phyloP scores from a whole-genome alignment of 768 basidiomycete genomes.

The Lactarius vividus region DNA sequence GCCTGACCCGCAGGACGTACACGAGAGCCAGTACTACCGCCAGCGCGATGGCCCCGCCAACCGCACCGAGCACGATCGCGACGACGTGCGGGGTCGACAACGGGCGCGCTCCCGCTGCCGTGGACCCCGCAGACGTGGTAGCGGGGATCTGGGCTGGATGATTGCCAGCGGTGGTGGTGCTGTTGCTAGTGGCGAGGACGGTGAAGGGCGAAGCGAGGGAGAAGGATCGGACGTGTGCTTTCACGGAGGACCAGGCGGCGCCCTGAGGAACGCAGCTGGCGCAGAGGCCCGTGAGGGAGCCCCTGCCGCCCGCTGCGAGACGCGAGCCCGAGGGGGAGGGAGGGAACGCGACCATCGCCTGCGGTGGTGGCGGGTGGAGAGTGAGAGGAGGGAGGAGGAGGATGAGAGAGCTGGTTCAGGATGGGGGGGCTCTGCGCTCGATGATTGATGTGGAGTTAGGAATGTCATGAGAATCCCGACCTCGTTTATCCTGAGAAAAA shows the following conservation, averaged over 20 bases:
- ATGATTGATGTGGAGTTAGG: neutral
- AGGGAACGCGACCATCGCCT: slow-evolving; percentile 18
- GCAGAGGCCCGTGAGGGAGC: neutral
- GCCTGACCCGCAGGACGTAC: slow-evolving; percentile 11
- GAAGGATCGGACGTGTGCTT: neutral
- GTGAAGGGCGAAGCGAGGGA: neutral
- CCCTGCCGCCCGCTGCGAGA: neutral
- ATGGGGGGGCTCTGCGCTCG: neutral
- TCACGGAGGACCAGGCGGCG: neutral
- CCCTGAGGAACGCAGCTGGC: neutral
- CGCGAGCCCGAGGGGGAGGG: neutral
- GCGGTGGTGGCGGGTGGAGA: slow-evolving; percentile 12
- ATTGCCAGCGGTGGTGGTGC: neutral
- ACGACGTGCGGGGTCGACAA: neutral
- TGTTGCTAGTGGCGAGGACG: neutral
- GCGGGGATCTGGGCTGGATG: neutral
- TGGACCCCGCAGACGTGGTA: neutral
- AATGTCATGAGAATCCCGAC: neutral
- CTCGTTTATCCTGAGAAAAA: neutral
- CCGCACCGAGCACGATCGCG: neutral
- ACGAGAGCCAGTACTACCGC: slow-evolving; percentile 5
- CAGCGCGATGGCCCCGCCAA: slow-evolving; percentile 2
- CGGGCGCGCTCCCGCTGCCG: neutral
- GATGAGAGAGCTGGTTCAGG: neutral
- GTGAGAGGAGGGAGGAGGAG: neutral